Evolutionary conservation across 129 eudicot species (phyloP), one percentile per base, ranked within the genome.

Genomic region (Lactuca saligna): DNA sequence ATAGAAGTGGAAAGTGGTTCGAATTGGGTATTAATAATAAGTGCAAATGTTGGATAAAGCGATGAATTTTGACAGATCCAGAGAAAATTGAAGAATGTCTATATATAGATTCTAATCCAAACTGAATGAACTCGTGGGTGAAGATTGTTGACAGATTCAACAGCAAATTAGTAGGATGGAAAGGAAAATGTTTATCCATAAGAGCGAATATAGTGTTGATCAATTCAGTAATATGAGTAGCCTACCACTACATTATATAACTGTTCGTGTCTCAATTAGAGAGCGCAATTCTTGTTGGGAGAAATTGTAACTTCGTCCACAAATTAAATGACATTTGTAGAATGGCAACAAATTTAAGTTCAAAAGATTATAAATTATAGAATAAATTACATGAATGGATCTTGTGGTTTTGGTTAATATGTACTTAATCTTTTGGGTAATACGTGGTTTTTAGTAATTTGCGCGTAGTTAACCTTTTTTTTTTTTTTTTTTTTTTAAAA

Each of bases 11-110:
- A 63, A 64, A 6, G 62, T 17, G 48, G 14, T 37, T 44, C 39
- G 37, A 17, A 77, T n/a, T 34, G 32, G 60, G 66, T 63, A 74
- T 64, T 63, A 69, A 62, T 68, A 66, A 58, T 49, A 42, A 34
- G 59, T 48, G 2, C 38, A 12, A 42, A 42, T 33, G 61, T 34
- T 35, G 33, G 68, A 50, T n/a, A 67, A 44, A 29, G 39, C 32
- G 48, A 20, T 8, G n/a, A 15, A 64, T 41, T 29, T 73, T 73
- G 72, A 74, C 59, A 64, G 58, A 65, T 74, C 46, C 78, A 64
- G 4, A 41, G 16, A 17, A 34, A 33, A 8, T 15, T 1, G 15
- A 0, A 14, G 12, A 10, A 34, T 3, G 20, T 38, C 60, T 64
- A 64, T 34, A 73, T 20, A 39, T 73, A 73, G 69, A 49, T 37